Conservation (phyloP, 2,329 filamentous ascomycete genomes). For the Sclerotinia glacialis region DNA sequence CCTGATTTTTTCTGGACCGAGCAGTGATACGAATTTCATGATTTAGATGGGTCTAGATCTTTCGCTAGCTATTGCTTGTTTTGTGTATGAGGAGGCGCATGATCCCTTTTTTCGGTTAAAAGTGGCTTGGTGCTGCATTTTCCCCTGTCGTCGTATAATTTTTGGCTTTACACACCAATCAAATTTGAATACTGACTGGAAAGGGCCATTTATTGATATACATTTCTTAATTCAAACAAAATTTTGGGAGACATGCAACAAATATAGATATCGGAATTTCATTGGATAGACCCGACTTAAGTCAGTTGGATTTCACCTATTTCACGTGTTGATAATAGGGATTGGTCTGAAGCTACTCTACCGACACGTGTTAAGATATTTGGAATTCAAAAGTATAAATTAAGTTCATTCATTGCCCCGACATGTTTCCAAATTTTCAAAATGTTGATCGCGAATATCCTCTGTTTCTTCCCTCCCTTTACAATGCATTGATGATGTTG, state of each 20-base stretch:
- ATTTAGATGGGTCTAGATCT: conserved; percentile 19
- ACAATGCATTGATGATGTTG: neutral
- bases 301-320: neutral
- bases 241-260: neutral
- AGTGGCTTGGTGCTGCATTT: conserved; percentile 3
- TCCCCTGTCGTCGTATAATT: neutral
- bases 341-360: conserved; percentile 2
- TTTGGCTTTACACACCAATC: neutral
- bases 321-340: neutral
- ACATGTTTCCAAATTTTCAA: neutral
- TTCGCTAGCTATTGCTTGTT: conserved; percentile 13
- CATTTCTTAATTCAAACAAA: neutral
- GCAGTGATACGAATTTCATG: conserved; percentile 16
- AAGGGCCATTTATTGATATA: too few relatives aligned
- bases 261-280: neutral
- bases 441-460: conserved; percentile 1
- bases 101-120: conserved; percentile 5
- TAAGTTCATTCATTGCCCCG: neutral
- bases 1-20: conserved; percentile 16
- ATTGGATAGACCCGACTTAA: neutral
- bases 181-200: neutral
- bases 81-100: neutral
- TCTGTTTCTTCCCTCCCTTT: neutral
- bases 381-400: conserved; percentile 10
- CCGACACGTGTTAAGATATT: neutral